Evolutionary conservation across 345 rosid species (phyloP).

Genomic region (Rhizophora apiculata): DNA sequence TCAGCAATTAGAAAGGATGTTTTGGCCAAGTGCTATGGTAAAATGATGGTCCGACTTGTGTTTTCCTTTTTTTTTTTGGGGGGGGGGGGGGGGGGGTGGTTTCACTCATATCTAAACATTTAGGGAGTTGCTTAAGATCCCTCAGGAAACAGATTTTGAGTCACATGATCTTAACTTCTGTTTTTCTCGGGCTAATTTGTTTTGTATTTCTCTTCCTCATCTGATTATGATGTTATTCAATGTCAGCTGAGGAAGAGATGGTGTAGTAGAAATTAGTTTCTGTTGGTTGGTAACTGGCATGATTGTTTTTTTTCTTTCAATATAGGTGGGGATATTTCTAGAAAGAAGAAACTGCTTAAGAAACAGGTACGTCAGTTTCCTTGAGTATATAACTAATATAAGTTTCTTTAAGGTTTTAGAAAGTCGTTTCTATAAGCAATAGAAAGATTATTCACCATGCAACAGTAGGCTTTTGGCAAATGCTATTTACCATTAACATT

Average conservation of each 20-base stretch:
- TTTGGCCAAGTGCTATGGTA: conserved; percentile 96
- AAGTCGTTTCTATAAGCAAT: neutral
- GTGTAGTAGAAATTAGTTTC: neutral
- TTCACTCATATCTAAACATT: neutral
- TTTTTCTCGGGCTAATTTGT: neutral
- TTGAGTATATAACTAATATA: neutral
- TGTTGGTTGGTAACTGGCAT: conserved; percentile 6
- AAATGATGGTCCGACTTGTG: conserved; percentile 5
- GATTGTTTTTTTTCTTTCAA: conserved; percentile 9
- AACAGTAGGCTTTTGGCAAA: too few species aligned
- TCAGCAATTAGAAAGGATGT: conserved; percentile 98
- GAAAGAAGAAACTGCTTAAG: conserved; percentile 95
- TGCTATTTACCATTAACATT: too few species aligned
- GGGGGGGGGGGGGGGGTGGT: too few species aligned
- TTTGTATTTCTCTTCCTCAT: neutral
- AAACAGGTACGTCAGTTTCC: conserved; percentile 59
- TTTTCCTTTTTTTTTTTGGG: neutral
- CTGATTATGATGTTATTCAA: neutral
- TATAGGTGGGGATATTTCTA: conserved; percentile 88
- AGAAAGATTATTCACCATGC: neutral
- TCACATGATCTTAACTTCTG: neutral
- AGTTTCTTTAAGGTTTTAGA: neutral
- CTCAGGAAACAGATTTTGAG: neutral
- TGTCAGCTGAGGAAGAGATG: neutral
- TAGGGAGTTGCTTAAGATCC: neutral